Evolutionary conservation across 176 grass and related monocot species (phyloP), one percentile per base, ranked within the genome.

Genomic region (Tillandsia fasciculata): DNA sequence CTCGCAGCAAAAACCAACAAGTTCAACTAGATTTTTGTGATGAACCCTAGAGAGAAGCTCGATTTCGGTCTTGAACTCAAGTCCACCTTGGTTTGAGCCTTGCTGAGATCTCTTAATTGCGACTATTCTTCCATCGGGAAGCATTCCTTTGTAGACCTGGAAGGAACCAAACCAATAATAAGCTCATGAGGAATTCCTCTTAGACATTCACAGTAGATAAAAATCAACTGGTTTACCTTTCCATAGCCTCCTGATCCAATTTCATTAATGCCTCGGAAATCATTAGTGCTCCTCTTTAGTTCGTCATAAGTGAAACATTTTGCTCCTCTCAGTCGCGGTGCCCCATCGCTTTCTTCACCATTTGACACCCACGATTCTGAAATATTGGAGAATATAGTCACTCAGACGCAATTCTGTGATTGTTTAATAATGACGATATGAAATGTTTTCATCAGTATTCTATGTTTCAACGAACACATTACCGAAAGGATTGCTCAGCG

Each of bases 41-140:
- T 97, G 93, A 26, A 97, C 93, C 22, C 89, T 84, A 0, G 89
- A 90, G 70, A 97, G 84, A 17, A 97, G 79, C 76, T 97, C 89
- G 42, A 97, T 97, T 86, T 97, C 93, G 58, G 86, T 97, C 70
- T 92, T 92, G 86, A 97, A 92, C 65, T 97, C 93, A 53, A 87
- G 79, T 24, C 84, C 83, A 26, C 89, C 93, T 76, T 97, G 93
- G 70, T 66, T 85, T 24, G 93, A 92, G 71, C 89, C 86, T 84
- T 87, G 67, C 13, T 85, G 75, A 12, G 86, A 89, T 74, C 93
- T 90, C 74, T 97, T 97, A 76, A 97, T 91, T 53, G 93, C 93
- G 61, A 92, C 71, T 22, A 92, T 47, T 50, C 77, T 72, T 12
- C 83, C 86, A 73, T 87, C 71, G 1, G 57, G 82, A 77, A 97